Base-by-base conservation (phyloP, 257 asterid species). In the Cynanchum wilfordii region DNA sequence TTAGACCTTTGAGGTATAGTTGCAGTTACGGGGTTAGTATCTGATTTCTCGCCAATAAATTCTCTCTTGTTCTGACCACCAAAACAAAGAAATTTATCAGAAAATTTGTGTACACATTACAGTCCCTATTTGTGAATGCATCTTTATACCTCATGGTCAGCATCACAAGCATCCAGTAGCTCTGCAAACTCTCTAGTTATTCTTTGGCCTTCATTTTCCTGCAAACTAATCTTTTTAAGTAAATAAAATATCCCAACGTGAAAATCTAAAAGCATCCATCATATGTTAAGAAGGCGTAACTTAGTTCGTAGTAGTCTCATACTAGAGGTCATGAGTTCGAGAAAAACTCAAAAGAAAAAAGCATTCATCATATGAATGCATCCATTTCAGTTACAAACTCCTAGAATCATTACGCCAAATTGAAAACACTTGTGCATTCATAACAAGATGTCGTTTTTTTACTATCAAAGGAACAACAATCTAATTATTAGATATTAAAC, bases 131-230 rank as follows among this genome's bases (percentile, higher is more conserved):
- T 49, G 11, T 77, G n/a, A 67, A 11, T 10, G 45, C 56, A 49
- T 76, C 87, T 84, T 86, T 88, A 96, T 88, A 69, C 58, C 51
- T 75, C 75, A 52, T 49, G 76, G 65, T 79, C 82, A 29, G 84
- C 86, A 84, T 85, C 92, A 68, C 79, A 75, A 71, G 95, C 74
- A 83, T 91, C 98, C 52, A 94, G 83, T 50, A 94, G 81, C 83
- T 91, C 93, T 0, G 90, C 89, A 45, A 91, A 83, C 80, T 91
- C 97, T 82, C 99, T 78, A 68, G 84, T 57, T 59, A 80, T 66
- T 75, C 99, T 85, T 33, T 74, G 69, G 68, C 87, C 90, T 74
- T 86, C 95, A 16, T 80, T 83, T 80, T 92, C 98, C 98, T 95
- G 90, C 96, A 89, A 82, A 76, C 82, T 65, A 81, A 82, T 42